Evolutionary conservation across 2,329 filamentous ascomycete genomes (phyloP), one percentile per base, ranked within the genome.

Genomic region (Talaromyces sp.): DNA sequence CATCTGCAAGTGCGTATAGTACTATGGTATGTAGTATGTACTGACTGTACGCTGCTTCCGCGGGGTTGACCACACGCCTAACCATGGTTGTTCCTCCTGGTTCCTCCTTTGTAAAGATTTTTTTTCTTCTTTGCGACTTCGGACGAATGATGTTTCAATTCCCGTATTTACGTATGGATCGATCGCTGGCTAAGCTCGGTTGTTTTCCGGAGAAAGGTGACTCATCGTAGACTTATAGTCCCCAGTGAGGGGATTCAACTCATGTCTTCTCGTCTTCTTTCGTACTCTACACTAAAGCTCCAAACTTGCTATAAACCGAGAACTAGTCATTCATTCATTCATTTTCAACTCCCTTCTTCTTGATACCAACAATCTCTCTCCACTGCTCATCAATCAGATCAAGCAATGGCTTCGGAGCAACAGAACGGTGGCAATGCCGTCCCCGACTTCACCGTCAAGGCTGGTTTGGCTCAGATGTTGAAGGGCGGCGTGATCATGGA

Each of bases 401-500:
- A 56, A 11, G 42, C 42, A 73, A 78, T 78, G 76, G 71, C 75
- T 64, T 67, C 74, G 62, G 28, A 28, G 28, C 63, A 71, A 21
- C 57, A 63, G 66, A 72, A 40, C 50, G 64, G 73, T 63, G 73
- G 72, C 64, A 66, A 68, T 66, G 64, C 71, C 67, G 70, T 73
- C 64, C 33, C 60, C 68, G 83, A 86, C 77, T 96, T 97, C 79
- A 88, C 88, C 69, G 88, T 97, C 84, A 99, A 99, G 85, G 90
- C 92, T 60, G 95, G 93, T 64, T 83, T 99, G 67, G 95, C 95
- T 25, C 90, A 96, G 79, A 99, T 99, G 95, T 83, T 98, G 79
- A 97, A 98, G 84, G 95, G 95, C 75, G 95, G 95, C 72, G 95
- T 99, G 68, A 99, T 99, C 80, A 99, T 99, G 95, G 95, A 99